Base-by-base conservation (phyloP, 2,329 filamentous ascomycete species). In the Monilinia aucupariae region DNA sequence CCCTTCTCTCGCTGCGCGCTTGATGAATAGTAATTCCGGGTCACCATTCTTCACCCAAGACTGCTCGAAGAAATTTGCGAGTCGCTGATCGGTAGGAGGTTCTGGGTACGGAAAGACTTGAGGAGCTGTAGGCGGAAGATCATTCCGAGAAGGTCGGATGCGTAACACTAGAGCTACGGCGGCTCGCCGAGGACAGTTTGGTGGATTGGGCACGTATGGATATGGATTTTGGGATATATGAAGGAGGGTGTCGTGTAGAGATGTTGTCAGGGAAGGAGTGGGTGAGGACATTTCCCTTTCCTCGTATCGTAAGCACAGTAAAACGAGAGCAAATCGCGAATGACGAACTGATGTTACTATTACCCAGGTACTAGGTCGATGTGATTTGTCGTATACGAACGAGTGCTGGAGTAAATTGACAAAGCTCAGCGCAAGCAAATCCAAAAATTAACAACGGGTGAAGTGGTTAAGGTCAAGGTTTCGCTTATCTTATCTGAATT, bases 11-110 rank as follows among this genome's bases (percentile, higher is more conserved):
- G 85, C 80, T 3, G 87, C 83, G 52, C 87, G 78, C 71, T 89
- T 90, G 73, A 90, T 90, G 73, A 89, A 89, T 4, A 89, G 78
- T n/a, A 86, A 77, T 72, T 90, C 87, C 0, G 86, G 83, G 65
- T 86, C 83, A 30, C 86, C 86, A 72, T 86, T 75, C 67, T 82
- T 79, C 8, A 87, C 85, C 87, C 87, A 90, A 20, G 80, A 73
- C 68, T 86, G 84, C 1, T 77, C 75, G 71, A 89, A 89, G 76
- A 88, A 89, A 47, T 79, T 76, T 47, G 80, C 74, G 15, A 60
- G 51, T 62, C 54, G 43, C n/a, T 51, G 34, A 27, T 76, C 68
- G 45, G 74, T 45, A 27, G 68, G 56, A 25, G 39, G 50, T 20
- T 56, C 52, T 22, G 67, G 12, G 70, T 71, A 61, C 15, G 55